These are phyloP conservation scores for Gossypium bickii DNA, from an alignment of 345 rosid genomes.

Conservation along the genomic window DNA sequence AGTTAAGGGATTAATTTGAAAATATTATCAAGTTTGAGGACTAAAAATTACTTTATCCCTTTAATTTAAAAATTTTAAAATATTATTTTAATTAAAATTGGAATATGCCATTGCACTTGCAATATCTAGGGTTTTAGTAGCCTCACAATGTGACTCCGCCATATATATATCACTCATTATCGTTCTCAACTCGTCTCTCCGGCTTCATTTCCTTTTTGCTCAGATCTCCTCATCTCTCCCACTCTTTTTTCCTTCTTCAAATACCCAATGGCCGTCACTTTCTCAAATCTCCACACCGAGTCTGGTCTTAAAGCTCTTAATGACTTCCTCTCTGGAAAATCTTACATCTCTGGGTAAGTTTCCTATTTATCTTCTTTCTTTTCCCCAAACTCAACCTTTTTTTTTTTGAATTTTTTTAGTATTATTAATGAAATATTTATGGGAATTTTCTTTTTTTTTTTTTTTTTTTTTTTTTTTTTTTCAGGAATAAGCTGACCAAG, in stretches of 20 bases:
- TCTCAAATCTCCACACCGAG: conserved; percentile 82
- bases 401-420: neutral
- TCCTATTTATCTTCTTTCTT: neutral
- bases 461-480: neutral
- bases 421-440: too few relatives aligned
- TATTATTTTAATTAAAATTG: neutral
- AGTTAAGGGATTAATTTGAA: neutral
- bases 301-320: conserved; percentile 79
- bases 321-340: conserved; percentile 60
- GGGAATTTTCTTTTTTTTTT: neutral
- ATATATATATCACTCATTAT: neutral
- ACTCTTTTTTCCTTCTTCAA: neutral
- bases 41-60: neutral
- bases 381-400: neutral
- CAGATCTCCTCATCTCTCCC: neutral
- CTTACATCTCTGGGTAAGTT: conserved; percentile 69
- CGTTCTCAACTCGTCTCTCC: neutral
- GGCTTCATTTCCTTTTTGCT: neutral
- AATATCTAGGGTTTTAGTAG: conserved; percentile 5
- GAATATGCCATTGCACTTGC: conserved; percentile 1
- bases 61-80: too few relatives aligned
- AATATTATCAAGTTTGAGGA: neutral
- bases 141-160: neutral
- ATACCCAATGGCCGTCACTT: conserved; percentile 62
- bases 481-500: conserved; percentile 48